A percentile compares a stretch with the other conserved stretches of the same genome.
phyloP scores from a whole-genome alignment of 768 basidiomycete genomes.

The Lepiota subincarnata region DNA sequence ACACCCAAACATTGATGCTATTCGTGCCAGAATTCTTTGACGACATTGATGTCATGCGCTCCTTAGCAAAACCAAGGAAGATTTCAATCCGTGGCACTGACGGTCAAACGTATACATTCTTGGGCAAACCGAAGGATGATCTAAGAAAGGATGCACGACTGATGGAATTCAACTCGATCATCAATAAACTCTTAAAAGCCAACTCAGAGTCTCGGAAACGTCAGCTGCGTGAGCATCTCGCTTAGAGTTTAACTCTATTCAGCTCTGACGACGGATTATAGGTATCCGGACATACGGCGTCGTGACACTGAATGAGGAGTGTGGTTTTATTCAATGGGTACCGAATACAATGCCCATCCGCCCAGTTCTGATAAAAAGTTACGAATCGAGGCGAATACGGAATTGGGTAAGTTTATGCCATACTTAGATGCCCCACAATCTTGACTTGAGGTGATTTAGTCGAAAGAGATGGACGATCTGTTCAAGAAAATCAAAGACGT shows the following conservation, averaged over 20 bases:
- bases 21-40: conserved; percentile 62
- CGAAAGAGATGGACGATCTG: conserved; percentile 36
- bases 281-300: conserved; percentile 98
- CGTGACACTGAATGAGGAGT: conserved; percentile 95
- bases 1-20: background rate
- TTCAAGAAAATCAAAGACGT: conserved; percentile 50
- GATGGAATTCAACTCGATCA: conserved; percentile 98
- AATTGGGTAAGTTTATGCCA: conserved; percentile 32
- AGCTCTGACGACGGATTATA: conserved; percentile 24
- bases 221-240: conserved; percentile 68
- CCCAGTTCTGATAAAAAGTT: conserved; percentile 64
- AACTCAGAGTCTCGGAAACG: conserved; percentile 90
- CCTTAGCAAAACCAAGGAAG: conserved; percentile 88
- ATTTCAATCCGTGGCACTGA: conserved; percentile 81
- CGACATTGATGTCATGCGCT: conserved; percentile 87
- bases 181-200: conserved; percentile 92
- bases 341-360: conserved; percentile 86
- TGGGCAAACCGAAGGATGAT: conserved; percentile 97
- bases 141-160: conserved; percentile 93
- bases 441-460: conserved; percentile 4
- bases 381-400: conserved; percentile 43
- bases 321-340: conserved; percentile 98
- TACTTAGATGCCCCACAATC: background rate
- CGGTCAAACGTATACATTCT: conserved; percentile 82
- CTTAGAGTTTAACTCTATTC: background rate